Evolutionary conservation across 352 stramenopile species (phyloP).

Genomic region (Globisporangium sylvaticum): DNA sequence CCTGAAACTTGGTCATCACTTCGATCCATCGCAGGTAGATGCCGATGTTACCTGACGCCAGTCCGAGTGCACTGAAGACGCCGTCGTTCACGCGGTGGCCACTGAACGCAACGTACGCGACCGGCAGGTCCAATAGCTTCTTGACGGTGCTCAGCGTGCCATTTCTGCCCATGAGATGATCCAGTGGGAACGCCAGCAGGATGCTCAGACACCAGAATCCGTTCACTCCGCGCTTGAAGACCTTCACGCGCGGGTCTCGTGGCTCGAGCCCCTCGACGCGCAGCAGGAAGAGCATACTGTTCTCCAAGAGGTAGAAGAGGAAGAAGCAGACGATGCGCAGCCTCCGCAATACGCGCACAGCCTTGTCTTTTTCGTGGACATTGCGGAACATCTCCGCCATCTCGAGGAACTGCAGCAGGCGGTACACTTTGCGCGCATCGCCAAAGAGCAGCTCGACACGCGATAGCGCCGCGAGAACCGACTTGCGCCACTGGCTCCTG

Average conservation of each 20-base stretch:
- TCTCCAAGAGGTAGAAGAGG: slow-evolving; percentile 64
- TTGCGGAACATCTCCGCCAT: slow-evolving; percentile 50
- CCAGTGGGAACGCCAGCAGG: slow-evolving; percentile 45
- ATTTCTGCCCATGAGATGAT: slow-evolving; percentile 35
- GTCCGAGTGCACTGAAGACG: slow-evolving; percentile 36
- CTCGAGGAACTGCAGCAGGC: slow-evolving; percentile 63
- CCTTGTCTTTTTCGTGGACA: slow-evolving; percentile 26
- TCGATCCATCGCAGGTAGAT: slow-evolving; percentile 45
- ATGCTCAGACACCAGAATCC: slow-evolving; percentile 61
- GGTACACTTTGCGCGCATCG: slow-evolving; percentile 57
- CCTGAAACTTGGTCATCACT: slow-evolving; percentile 27
- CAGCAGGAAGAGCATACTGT: slow-evolving; percentile 50
- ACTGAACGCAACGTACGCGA: slow-evolving; percentile 41
- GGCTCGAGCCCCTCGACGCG: slow-evolving; percentile 33
- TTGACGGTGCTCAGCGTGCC: slow-evolving; percentile 34
- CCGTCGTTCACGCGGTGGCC: slow-evolving; percentile 48
- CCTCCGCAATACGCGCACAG: slow-evolving; percentile 32
- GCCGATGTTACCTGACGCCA: slow-evolving; percentile 45
- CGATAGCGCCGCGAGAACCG: slow-evolving; percentile 21
- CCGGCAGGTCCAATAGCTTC: slow-evolving; percentile 53
- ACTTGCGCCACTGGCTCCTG: not conserved
- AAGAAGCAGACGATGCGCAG: slow-evolving; percentile 56
- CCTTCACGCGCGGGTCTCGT: slow-evolving; percentile 25
- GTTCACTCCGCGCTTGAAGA: slow-evolving; percentile 39
- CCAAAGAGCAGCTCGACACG: slow-evolving; percentile 46